Conservation (phyloP, 106 monocot species). For the Dendrobium chrysotoxum region DNA sequence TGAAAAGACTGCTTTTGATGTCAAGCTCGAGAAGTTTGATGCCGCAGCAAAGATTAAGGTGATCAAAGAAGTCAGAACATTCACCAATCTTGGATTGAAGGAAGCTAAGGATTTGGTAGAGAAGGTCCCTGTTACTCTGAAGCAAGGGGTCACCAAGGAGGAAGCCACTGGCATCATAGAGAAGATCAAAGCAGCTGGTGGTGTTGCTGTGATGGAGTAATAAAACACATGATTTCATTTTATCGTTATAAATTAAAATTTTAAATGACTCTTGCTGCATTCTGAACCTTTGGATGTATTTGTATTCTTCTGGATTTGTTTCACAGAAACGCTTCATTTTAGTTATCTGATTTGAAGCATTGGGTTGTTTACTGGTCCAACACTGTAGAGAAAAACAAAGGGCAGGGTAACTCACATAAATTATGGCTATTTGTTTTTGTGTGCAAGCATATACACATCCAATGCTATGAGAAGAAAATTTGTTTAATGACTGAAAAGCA, state of each 20-base stretch:
- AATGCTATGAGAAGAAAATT: too few relatives aligned
- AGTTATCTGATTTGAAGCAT: too few relatives aligned
- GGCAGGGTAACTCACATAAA: too few relatives aligned
- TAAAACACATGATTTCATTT: neutral
- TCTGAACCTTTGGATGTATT: neutral
- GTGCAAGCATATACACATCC: too few relatives aligned
- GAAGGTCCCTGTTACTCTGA: constrained; percentile 68
- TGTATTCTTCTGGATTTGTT: too few relatives aligned
- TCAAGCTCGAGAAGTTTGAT: constrained; percentile 91
- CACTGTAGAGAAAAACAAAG: too few relatives aligned
- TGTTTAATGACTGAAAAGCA: too few relatives aligned
- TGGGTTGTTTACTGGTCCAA: too few relatives aligned
- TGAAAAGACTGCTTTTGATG: constrained; percentile 89
- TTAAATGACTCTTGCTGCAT: neutral
- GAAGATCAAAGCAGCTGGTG: constrained; percentile 92
- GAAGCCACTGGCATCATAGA: constrained; percentile 76
- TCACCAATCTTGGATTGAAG: constrained; percentile 85
- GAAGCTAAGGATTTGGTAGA: constrained; percentile 96
- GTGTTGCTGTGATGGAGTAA: constrained; percentile 92
- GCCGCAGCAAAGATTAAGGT: constrained; percentile 88
- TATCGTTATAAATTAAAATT: too few relatives aligned
- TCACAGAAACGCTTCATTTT: too few relatives aligned
- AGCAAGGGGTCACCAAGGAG: constrained; percentile 87
- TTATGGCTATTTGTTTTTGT: too few relatives aligned
- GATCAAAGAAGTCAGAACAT: constrained; percentile 89